Percentiles rank a stretch among this genome's conserved stretches.
phyloP scores from a whole-genome alignment of 2,329 filamentous ascomycete species.

The Mariannaea elegans region DNA sequence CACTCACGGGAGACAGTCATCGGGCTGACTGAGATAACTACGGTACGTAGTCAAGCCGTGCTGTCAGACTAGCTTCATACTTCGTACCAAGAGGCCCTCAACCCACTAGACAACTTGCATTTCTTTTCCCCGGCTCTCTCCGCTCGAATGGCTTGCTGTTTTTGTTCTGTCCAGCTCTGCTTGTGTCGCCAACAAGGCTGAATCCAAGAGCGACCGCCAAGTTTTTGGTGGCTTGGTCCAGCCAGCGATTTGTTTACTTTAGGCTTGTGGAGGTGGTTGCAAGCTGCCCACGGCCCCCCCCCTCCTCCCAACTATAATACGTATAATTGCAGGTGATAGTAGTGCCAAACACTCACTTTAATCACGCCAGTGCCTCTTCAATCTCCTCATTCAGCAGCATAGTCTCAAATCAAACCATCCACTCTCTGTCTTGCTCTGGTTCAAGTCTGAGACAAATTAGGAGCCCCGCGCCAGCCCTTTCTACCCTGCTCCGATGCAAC shows the following conservation, averaged over 20 bases:
- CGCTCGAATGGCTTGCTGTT: too few species aligned
- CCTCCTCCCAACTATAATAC: too few species aligned
- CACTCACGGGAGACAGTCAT: not conserved
- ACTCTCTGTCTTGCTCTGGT: too few species aligned
- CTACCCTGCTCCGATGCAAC: not conserved
- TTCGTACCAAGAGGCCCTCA: too few species aligned
- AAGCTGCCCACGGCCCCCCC: too few species aligned
- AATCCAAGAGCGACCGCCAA: not conserved
- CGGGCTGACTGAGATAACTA: conserved; percentile 8
- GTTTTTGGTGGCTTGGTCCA: not conserved
- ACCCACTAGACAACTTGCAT: too few species aligned
- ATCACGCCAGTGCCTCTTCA: not conserved
- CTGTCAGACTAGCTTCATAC: too few species aligned
- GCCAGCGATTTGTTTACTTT: not conserved
- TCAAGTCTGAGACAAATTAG: not conserved
- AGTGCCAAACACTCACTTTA: too few species aligned
- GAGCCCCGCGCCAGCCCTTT: too few species aligned
- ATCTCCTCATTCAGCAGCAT: not conserved
- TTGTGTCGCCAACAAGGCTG: not conserved
- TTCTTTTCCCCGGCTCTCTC: not conserved
- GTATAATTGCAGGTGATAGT: too few species aligned
- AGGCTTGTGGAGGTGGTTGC: not conserved
- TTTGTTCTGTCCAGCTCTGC: not conserved
- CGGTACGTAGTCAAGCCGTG: too few species aligned
- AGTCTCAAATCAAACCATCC: too few species aligned